Percentiles rank a stretch among this genome's conserved stretches.
phyloP scores from a whole-genome alignment of 768 basidiomycete genomes.

The Suillus hirtellus region DNA sequence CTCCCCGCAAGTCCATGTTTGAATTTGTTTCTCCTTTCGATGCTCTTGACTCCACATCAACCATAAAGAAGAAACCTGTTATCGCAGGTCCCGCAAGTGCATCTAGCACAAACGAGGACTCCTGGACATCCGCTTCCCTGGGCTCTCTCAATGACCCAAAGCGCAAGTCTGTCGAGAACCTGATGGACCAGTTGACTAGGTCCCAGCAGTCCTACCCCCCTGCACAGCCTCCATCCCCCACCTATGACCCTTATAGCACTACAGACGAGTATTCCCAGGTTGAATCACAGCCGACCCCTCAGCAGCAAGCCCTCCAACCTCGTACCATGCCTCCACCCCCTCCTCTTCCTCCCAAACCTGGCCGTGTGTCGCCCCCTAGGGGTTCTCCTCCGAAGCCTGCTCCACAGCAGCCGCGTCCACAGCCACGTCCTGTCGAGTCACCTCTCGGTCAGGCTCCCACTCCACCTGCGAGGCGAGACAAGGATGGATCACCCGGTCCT shows the following conservation, averaged over 20 bases:
- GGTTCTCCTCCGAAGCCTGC: constrained; percentile 66
- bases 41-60: constrained; percentile 52
- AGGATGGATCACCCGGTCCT: constrained; percentile 71
- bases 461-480: constrained; percentile 50
- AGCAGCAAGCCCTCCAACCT: constrained; percentile 36
- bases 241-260: constrained; percentile 36
- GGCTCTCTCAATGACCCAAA: constrained; percentile 50
- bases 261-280: constrained; percentile 50
- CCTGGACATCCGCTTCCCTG: constrained; percentile 47
- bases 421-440: constrained; percentile 51
- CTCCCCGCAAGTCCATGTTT: constrained; percentile 80
- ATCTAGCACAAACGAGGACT: constrained; percentile 55
- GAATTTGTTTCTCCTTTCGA: constrained; percentile 86
- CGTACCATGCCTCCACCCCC: constrained; percentile 53
- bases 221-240: constrained; percentile 39
- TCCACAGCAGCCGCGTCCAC: constrained; percentile 45
- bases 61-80: constrained; percentile 71
- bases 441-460: constrained; percentile 45
- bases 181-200: constrained; percentile 71
- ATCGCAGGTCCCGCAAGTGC: constrained; percentile 44
- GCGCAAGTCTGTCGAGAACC: constrained; percentile 80
- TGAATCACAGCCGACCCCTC: constrained; percentile 29
- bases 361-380: constrained; percentile 53
- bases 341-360: constrained; percentile 63
- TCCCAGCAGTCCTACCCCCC: constrained; percentile 35